Evolutionary conservation across 805 yeast species (phyloP).

Genomic region (Saturnispora silvae): DNA sequence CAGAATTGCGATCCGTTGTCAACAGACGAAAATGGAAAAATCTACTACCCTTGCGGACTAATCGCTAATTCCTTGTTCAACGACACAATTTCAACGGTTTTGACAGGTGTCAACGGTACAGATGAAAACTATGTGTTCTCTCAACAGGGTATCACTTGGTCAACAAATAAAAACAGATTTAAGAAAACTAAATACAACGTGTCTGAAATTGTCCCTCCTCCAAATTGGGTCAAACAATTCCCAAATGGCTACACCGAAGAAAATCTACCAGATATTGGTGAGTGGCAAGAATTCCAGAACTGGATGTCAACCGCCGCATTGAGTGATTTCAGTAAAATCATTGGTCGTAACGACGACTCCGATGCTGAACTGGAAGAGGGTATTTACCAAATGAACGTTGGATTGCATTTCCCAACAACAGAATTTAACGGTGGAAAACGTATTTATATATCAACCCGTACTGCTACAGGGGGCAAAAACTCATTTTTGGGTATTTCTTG

Average conservation of each 20-base stretch:
- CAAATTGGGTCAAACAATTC: constrained; percentile 62
- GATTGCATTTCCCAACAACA: constrained; percentile 70
- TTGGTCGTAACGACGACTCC: constrained; percentile 51
- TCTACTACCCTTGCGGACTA: constrained; percentile 71
- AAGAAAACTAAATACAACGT: constrained; percentile 53
- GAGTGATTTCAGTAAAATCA: constrained; percentile 55
- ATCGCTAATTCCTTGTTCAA: constrained; percentile 75
- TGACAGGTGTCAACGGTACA: constrained; percentile 34
- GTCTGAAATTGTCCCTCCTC: constrained; percentile 66
- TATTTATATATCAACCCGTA: constrained; percentile 56
- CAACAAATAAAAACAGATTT: constrained; percentile 52
- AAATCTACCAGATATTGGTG: constrained; percentile 57
- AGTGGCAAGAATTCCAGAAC: constrained; percentile 64
- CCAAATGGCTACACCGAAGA: constrained; percentile 67
- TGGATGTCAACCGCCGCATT: constrained; percentile 84
- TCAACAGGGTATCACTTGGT: constrained; percentile 58
- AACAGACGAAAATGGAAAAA: constrained; percentile 34
- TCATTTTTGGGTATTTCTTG: constrained; percentile 61
- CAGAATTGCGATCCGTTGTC: constrained; percentile 62
- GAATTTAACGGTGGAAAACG: constrained; percentile 60
- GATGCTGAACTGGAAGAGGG: constrained; percentile 45
- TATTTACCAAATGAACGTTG: constrained; percentile 52
- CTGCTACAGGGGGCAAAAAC: constrained; percentile 70
- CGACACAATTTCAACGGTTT: constrained; percentile 49
- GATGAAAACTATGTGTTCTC: constrained; percentile 34